Base-by-base conservation (phyloP, 768 basidiomycete genomes). In the Flagelloscypha sp. region DNA sequence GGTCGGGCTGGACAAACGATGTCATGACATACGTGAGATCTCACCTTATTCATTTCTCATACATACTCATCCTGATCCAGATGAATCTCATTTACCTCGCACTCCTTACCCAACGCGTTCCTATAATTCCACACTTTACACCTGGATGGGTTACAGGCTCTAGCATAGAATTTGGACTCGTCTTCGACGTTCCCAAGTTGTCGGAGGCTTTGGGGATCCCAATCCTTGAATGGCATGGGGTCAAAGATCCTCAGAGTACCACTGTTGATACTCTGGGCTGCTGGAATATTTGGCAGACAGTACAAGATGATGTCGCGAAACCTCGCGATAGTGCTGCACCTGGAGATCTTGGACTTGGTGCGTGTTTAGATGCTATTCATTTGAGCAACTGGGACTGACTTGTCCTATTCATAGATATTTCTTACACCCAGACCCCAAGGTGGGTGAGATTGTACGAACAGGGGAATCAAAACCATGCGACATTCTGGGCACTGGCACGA, bases 51-150 rank as follows among this genome's bases (percentile, higher is more conserved):
- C 12, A 30, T 33, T 38, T 25, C 22, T 19, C 18, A 7, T 17
- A 5, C 13, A 6, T 31, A 15, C n/a, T 19, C 23, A 21, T 13
- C 12, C 18, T 17, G 24, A 21, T 22, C 23, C 46, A 72, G 66
- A 60, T 59, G 36, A 70, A 73, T 42, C 54, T 70, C 45, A 56
- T 75, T 17, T 72, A 71, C 44, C 63, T 75, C 13, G 67, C 55
- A 3, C 53, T 52, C 16, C 43, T 71, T 28, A 62, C 65, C 2
- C 56, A 62, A 28, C 58, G 71, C 18, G 55, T 68, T 27, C 69
- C 72, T 2, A 59, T 74, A 24, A 34, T 74, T 1, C 66, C 69
- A 8, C 66, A 66, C 10, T 71, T 75, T 41, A 57, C 59, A 4
- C 65, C 70, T 7, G 56, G n/a, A n/a, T n/a, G n/a, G n/a, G n/a